Evolutionary conservation across 495 filamentous ascomycete genomes (phyloP).

Genomic region (Saxispiralis lemnorum): DNA sequence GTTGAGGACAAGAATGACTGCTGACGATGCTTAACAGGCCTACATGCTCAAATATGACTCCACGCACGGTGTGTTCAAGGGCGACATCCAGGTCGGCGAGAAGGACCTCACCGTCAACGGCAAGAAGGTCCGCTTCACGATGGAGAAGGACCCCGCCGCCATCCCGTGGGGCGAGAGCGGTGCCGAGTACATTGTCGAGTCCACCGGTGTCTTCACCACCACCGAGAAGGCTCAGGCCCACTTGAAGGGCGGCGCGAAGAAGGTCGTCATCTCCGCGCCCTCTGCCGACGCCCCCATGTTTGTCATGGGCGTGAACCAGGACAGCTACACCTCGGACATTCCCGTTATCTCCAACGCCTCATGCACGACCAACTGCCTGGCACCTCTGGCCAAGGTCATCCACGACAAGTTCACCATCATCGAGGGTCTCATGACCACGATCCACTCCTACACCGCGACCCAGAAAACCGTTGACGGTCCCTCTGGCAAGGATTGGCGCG

Average conservation of each 20-base stretch:
- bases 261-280: slow-evolving; percentile 98
- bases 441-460: slow-evolving; percentile 99
- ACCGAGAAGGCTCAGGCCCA: slow-evolving; percentile 86
- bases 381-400: slow-evolving; percentile 96
- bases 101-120: slow-evolving; percentile 75
- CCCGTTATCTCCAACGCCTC: slow-evolving; percentile 96
- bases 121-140: slow-evolving; percentile 93
- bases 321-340: slow-evolving; percentile 72
- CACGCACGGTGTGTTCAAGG: slow-evolving; percentile 93
- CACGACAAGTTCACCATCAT: slow-evolving; percentile 93
- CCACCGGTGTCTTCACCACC: slow-evolving; percentile 99
- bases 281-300: slow-evolving; percentile 99
- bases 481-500: slow-evolving; percentile 97
- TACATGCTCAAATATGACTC: slow-evolving; percentile 99
- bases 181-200: slow-evolving; percentile 91
- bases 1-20: background rate
- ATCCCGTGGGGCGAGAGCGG: slow-evolving; percentile 86
- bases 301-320: slow-evolving; percentile 98
- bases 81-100: slow-evolving; percentile 55
- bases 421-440: slow-evolving; percentile 98
- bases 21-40: slow-evolving; percentile 36
- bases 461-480: slow-evolving; percentile 99
- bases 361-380: slow-evolving; percentile 99
- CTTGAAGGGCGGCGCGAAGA: slow-evolving; percentile 98
- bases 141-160: slow-evolving; percentile 70